Evolutionary conservation across 306 rosid species (phyloP).

Genomic region (Vigna angularis): DNA sequence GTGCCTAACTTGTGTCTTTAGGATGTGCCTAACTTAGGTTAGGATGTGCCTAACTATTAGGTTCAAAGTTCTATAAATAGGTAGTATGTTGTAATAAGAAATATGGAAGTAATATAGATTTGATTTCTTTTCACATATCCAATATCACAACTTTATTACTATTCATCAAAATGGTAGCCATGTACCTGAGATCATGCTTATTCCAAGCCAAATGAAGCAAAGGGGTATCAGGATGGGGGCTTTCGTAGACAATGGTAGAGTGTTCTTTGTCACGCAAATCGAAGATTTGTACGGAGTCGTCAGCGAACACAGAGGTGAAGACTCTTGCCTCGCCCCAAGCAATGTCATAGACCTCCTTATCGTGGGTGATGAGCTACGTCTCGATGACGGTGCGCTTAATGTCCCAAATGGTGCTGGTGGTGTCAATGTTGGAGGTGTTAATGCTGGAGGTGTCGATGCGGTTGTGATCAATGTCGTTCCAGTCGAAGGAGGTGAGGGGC

Average conservation of each 20-base stretch:
- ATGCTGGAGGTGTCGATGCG: conserved; percentile 88
- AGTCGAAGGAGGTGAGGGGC: conserved; percentile 92
- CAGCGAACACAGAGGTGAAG: conserved; percentile 93
- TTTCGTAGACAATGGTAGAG: conserved; percentile 91
- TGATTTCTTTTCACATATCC: no score
- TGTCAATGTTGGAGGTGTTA: conserved; percentile 93
- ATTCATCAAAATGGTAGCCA: conserved; percentile 93
- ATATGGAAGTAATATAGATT: no score
- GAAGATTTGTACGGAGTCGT: conserved; percentile 90
- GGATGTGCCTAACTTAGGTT: no score
- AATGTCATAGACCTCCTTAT: conserved; percentile 88
- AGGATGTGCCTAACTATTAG: no score
- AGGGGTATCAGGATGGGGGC: conserved; percentile 94
- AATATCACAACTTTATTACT: conserved; percentile 85
- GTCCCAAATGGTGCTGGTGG: conserved; percentile 95
- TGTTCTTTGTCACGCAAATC: conserved; percentile 92
- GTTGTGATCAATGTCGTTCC: conserved; percentile 88
- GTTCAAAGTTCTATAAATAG: no score
- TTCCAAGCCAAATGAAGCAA: conserved; percentile 94
- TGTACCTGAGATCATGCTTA: conserved; percentile 90
- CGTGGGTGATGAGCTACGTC: conserved; percentile 95
- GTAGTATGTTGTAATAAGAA: no score
- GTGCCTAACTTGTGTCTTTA: no score
- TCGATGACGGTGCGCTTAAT: conserved; percentile 76
- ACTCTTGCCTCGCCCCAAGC: conserved; percentile 98